Evolutionary conservation across 1,284 basidiomycete species (phyloP), one percentile per base, ranked within the genome.

Genomic region (Anthracocystis setariae): DNA sequence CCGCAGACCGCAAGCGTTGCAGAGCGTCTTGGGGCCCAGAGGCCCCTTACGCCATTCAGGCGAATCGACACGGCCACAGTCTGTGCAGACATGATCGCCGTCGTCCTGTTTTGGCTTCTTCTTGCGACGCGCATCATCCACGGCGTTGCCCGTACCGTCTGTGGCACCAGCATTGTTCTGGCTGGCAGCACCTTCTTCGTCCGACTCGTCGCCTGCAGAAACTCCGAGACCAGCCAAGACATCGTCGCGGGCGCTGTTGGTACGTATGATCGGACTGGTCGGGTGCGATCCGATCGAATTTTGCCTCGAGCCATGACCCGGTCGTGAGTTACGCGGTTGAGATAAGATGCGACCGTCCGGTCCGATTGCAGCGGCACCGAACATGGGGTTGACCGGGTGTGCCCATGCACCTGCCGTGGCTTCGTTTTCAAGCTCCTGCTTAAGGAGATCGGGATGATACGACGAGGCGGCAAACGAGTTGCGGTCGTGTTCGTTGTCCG

Each of bases 31-130:
- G 50, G 78, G 79, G 4, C 79, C 79, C 42, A 76, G 46, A 4
- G 79, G 79, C 12, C 79, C 79, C 59, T 80, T 80, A 29, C 79
- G 72, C 79, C 79, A 81, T 60, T 81, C 79, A 24, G 79, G 79
- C 35, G 79, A 81, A 37, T 80, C 77, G 40, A 78, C 74, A 18
- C 76, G 68, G 1, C 79, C 79, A 42, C 79, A 81, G 56, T 80
- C 78, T 3, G 76, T 77, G 56, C 79, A 81, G 44, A 81, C 78
- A 43, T 78, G 74, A 49, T 81, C 79, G 20, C 64, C 71, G n/a
- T 79, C 75, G 32, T 76, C 70, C 44, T 61, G 62, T 49, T 74
- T 76, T 15, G 62, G 66, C 55, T 78, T 78, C 64, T 75, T 74
- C 50, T 71, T 66, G 62, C 69, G 69, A 24, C 63, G 53, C 7